These are phyloP conservation scores for Picochlorum sp. DNA, from an alignment of 139 green algal genomes.

Conservation along the genomic window DNA sequence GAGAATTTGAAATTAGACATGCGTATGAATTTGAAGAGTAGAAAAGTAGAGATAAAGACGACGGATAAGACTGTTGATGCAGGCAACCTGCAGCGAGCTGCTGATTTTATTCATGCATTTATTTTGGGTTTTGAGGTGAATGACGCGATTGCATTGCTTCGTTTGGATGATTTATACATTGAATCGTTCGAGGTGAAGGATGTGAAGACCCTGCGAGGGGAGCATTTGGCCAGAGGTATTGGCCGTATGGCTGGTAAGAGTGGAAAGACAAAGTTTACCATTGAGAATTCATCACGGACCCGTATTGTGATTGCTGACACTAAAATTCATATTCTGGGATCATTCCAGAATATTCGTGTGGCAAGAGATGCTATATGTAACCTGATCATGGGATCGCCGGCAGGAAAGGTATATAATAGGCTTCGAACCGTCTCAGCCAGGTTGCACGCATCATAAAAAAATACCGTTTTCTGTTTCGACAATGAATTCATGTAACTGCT, in stretches of 20 bases:
- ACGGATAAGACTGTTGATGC: slow-evolving; percentile 66
- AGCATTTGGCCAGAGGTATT: slow-evolving; percentile 94
- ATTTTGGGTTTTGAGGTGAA: slow-evolving; percentile 74
- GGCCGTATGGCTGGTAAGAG: slow-evolving; percentile 88
- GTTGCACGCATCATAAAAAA: slow-evolving; percentile 31
- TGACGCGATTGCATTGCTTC: slow-evolving; percentile 93
- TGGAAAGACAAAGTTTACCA: slow-evolving; percentile 98
- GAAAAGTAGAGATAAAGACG: slow-evolving; percentile 95
- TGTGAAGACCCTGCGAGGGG: slow-evolving; percentile 92
- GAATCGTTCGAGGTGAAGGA: slow-evolving; percentile 99
- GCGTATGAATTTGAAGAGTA: slow-evolving; percentile 97
- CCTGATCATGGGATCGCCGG: slow-evolving; percentile 92
- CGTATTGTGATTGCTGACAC: slow-evolving; percentile 96
- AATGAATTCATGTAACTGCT: neutral
- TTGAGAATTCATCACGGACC: slow-evolving; percentile 96
- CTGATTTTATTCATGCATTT: slow-evolving; percentile 97
- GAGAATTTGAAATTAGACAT: slow-evolving; percentile 97
- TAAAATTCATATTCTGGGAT: slow-evolving; percentile 93
- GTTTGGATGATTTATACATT: slow-evolving; percentile 96
- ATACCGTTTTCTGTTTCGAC: neutral
- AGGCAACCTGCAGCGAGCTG: slow-evolving; percentile 86
- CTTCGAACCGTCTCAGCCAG: slow-evolving; percentile 61
- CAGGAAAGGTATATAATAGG: slow-evolving; percentile 94
- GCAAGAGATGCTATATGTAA: slow-evolving; percentile 78
- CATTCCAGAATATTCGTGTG: slow-evolving; percentile 79